Conservation (phyloP, 2,329 filamentous ascomycete species). For the Fusarium buharicum region DNA sequence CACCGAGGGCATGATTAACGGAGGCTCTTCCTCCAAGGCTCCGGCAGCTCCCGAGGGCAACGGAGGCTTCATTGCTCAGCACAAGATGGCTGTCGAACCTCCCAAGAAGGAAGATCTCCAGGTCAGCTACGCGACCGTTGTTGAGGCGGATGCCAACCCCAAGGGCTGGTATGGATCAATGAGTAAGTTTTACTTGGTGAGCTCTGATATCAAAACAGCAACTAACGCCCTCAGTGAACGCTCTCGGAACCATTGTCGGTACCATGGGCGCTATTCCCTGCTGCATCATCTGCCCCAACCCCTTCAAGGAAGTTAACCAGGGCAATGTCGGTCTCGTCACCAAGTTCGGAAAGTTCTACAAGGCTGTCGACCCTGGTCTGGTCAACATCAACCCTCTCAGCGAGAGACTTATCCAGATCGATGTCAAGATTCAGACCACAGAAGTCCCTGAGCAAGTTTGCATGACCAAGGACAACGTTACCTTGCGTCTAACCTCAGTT, state of each 20-base stretch:
- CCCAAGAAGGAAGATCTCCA: constrained; percentile 86
- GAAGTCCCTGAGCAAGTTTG: constrained; percentile 96
- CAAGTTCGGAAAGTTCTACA: constrained; percentile 94
- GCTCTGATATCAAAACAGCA: background rate
- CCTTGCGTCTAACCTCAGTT: constrained; percentile 90
- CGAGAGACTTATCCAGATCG: constrained; percentile 88
- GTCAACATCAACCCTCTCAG: constrained; percentile 97
- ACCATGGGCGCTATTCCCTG: constrained; percentile 87
- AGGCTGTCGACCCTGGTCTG: constrained; percentile 94
- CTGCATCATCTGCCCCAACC: constrained; percentile 93
- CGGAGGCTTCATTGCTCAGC: constrained; percentile 61
- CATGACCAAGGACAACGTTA: constrained; percentile 99
- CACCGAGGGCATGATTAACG: constrained; percentile 41
- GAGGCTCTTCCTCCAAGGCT: constrained; percentile 48
- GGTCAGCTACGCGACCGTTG: constrained; percentile 76
- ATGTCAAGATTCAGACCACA: constrained; percentile 99
- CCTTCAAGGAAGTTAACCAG: constrained; percentile 91
- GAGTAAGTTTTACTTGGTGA: constrained; percentile 66
- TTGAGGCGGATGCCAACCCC: constrained; percentile 72
- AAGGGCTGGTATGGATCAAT: constrained; percentile 92
- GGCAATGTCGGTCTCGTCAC: constrained; percentile 96
- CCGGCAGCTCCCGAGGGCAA: constrained; percentile 31
- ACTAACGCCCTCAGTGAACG: constrained; percentile 66
- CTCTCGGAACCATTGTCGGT: constrained; percentile 78
- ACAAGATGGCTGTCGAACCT: constrained; percentile 77